Evolutionary conservation across 805 yeast species (phyloP), one percentile per base, ranked within the genome.

Genomic region (Zygotorulaspora sp.): DNA sequence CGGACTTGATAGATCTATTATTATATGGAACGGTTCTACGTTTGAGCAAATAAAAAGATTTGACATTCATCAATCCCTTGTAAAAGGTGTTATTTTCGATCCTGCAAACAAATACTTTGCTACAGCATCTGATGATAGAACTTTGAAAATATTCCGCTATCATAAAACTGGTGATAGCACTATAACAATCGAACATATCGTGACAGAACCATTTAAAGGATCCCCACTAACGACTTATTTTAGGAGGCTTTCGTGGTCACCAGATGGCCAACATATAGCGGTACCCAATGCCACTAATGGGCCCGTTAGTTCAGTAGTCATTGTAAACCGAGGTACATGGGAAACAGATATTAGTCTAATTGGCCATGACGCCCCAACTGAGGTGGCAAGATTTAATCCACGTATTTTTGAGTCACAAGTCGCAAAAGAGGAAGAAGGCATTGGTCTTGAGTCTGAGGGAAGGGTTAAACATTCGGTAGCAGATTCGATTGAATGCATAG

Each of bases 51-150:
- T 90, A 40, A 87, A 86, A 57, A 68, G 95, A 21, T 84, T 87
- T 52, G 97, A 90, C 54, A 81, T 88, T 15, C 98, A 92, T 60
- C 94, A 87, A 57, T 84, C 95, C 2, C 90, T 85, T 65, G 97
- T 92, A 18, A 92, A 92, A 62, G 97, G 98, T 40, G 85, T 92
- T 9, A 90, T 90, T 1, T 92, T 92, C 62, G 99, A 92, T 58
- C 99, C 99, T 0, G 98, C 98, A 2, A 88, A 88, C 61, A 92
- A 92, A 64, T 92, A 87, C 61, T 92, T 92, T 66, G 97, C 96
- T 6, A 90, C 99, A 0, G 89, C 94, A 15, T 84, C 96, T 1
- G 99, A 92, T 62, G 99, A 92, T 62, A 71, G 98, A 54, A 83
- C 96, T 0, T 79, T 90, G 33, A 74, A 95, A 41, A 77, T 92